Percentiles rank a stretch among this genome's conserved stretches.
Conservation (phyloP, 148 eudicot species). For the Camellia granthamiana region DNA sequence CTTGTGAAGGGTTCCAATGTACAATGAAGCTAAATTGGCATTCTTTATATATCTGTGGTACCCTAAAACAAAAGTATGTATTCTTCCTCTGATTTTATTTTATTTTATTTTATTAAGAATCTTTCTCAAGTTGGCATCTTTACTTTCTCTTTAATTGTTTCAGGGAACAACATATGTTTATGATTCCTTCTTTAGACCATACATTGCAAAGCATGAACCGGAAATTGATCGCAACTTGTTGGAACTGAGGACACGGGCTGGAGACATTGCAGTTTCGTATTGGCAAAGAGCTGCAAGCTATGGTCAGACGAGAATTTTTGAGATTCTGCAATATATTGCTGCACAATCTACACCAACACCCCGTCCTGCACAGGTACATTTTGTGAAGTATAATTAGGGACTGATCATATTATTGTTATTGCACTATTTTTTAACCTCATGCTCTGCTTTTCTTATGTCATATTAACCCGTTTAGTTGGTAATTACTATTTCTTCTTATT, state of each 20-base stretch:
- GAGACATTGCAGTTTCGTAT: conserved; percentile 68
- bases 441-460: not conserved
- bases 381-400: not conserved
- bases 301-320: conserved; percentile 78
- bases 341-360: conserved; percentile 70
- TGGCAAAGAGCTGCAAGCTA: conserved; percentile 71
- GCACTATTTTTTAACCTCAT: not conserved
- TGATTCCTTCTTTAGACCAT: conserved; percentile 84
- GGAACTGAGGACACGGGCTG: conserved; percentile 86
- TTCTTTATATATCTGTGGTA: conserved; percentile 85
- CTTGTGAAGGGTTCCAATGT: conserved; percentile 87
- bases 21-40: conserved; percentile 93
- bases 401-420: not conserved
- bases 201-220: conserved; percentile 76
- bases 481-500: not conserved
- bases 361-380: conserved; percentile 67
- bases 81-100: not conserved
- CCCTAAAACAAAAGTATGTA: conserved; percentile 76
- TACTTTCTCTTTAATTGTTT: conserved; percentile 11
- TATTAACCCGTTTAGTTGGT: not conserved
- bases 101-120: not conserved
- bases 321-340: conserved; percentile 83
- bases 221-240: conserved; percentile 87
- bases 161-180: conserved; percentile 93
- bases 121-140: conserved; percentile 3